phyloP scores from a whole-genome alignment of 371 early-diverging fungal genomes.

The Syncephalastrum sp. region DNA sequence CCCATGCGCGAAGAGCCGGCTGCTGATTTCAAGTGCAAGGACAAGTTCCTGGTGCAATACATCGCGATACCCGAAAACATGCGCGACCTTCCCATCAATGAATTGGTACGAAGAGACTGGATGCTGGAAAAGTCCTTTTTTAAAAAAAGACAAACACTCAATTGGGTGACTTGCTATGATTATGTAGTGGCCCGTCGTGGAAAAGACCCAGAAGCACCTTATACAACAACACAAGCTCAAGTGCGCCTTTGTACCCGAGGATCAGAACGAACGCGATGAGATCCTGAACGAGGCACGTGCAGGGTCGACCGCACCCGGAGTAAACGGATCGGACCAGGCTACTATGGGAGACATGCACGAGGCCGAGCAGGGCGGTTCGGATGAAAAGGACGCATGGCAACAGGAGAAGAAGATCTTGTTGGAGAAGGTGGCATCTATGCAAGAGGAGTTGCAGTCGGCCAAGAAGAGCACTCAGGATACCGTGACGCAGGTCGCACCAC shows the following conservation, averaged over 20 bases:
- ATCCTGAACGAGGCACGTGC: too few relatives aligned
- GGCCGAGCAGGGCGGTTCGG: too few relatives aligned
- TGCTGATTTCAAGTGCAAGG: conserved; percentile 63
- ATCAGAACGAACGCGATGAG: too few relatives aligned
- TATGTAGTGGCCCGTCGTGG: conserved; percentile 57
- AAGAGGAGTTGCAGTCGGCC: too few relatives aligned
- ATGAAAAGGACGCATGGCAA: too few relatives aligned
- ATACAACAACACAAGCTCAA: conserved; percentile 68
- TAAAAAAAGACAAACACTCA: background rate
- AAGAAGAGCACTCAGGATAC: too few relatives aligned
- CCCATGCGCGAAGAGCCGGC: conserved; percentile 65
- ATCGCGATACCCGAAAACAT: conserved; percentile 1
- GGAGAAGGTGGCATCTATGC: too few relatives aligned
- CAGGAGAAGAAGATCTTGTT: too few relatives aligned
- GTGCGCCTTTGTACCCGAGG: conserved; percentile 49
- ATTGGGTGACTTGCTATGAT: background rate
- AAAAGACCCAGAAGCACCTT: conserved; percentile 42
- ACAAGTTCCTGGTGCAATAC: conserved; percentile 77
- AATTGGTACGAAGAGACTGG: conserved; percentile 14
- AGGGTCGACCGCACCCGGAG: too few relatives aligned
- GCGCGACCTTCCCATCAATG: conserved; percentile 14
- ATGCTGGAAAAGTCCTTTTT: too few relatives aligned
- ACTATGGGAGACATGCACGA: too few relatives aligned
- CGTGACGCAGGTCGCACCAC: conserved; percentile 1
- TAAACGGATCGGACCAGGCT: too few relatives aligned